Conservation (phyloP, 179 eudicot species). For the Silene coronaria region DNA sequence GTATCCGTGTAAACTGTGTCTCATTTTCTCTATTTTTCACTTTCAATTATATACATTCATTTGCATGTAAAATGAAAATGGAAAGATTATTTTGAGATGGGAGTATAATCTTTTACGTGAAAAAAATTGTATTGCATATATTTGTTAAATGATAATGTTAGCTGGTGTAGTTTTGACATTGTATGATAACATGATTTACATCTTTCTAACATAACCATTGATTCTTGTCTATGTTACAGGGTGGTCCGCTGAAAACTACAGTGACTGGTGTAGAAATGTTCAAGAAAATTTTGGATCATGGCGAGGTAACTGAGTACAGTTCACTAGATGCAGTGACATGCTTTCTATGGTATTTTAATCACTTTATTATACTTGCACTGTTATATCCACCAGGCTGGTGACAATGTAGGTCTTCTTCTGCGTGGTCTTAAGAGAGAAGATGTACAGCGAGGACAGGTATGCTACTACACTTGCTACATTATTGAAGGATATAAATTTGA, state of each 20-base stretch:
- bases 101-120: not conserved
- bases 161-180: not conserved
- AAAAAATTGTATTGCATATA: not conserved
- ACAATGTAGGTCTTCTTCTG: constrained; percentile 92
- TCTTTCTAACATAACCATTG: constrained; percentile 9
- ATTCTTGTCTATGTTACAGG: constrained; percentile 35
- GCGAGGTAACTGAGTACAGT: constrained; percentile 49
- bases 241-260: constrained; percentile 62
- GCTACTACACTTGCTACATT: not conserved
- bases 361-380: too few relatives aligned
- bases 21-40: not conserved
- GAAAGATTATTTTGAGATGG: too few relatives aligned
- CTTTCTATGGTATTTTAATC: too few relatives aligned
- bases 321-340: too few relatives aligned
- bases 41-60: too few relatives aligned
- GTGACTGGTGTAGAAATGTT: constrained; percentile 99
- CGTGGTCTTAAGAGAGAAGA: constrained; percentile 93
- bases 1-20: not conserved
- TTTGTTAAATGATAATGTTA: not conserved
- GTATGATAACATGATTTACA: too few relatives aligned
- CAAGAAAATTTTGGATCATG: constrained; percentile 77
- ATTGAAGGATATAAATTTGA: constrained; percentile 6
- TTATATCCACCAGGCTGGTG: constrained; percentile 89
- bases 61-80: too few relatives aligned
- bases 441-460: constrained; percentile 79